Evolutionary conservation across 495 filamentous ascomycete species (phyloP).

Genomic region (Tuber brumale): DNA sequence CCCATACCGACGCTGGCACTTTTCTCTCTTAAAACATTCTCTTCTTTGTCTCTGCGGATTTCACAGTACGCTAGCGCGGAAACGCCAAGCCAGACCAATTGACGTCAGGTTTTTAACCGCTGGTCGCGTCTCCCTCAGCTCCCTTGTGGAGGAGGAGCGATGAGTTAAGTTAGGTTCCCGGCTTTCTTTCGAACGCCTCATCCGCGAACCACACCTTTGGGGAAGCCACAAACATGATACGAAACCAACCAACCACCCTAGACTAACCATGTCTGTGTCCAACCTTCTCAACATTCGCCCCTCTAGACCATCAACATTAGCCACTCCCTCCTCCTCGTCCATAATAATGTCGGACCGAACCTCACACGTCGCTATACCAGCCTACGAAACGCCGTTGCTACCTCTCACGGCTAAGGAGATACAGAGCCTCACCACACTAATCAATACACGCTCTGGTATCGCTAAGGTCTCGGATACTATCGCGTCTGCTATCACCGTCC

Average conservation of each 20-base stretch:
- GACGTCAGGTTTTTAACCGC: background rate
- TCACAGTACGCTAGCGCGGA: background rate
- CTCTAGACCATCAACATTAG: background rate
- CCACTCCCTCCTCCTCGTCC: background rate
- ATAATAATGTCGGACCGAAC: background rate
- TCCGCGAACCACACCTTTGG: background rate
- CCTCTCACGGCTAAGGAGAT: conserved; percentile 19
- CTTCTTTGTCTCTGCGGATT: background rate
- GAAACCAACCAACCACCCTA: background rate
- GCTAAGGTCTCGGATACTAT: conserved; percentile 16
- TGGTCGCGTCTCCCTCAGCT: background rate
- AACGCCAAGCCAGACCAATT: background rate
- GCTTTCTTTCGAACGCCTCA: background rate
- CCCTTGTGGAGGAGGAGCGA: no score
- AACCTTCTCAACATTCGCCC: background rate
- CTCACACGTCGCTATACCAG: conserved; percentile 8
- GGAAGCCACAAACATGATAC: background rate
- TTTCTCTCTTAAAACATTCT: background rate
- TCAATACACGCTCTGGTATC: conserved; percentile 16
- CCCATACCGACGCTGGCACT: background rate
- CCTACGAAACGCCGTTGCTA: conserved; percentile 34
- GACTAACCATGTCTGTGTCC: conserved; percentile 3
- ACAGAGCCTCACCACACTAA: conserved; percentile 7
- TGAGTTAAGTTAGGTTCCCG: background rate
- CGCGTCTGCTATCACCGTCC: conserved; percentile 1